Evolutionary conservation across 345 rosid species (phyloP).

Genomic region (Camelina sativa): DNA sequence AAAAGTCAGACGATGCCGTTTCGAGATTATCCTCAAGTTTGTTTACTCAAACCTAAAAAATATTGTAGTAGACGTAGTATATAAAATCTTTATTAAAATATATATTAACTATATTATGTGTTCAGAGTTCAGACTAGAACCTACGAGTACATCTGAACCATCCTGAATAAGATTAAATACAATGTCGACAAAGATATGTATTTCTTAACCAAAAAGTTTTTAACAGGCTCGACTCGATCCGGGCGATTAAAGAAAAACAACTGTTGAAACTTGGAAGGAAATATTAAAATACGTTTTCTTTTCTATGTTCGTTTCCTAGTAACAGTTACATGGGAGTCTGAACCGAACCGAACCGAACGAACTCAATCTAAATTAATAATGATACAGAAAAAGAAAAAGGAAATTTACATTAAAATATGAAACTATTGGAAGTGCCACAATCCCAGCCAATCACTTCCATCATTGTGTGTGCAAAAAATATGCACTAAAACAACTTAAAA

Average conservation of each 20-base stretch:
- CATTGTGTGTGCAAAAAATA: no score
- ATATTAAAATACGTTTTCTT: not conserved
- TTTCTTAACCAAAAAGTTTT: not conserved
- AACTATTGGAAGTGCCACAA: not conserved
- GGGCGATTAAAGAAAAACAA: not conserved
- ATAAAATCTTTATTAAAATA: not conserved
- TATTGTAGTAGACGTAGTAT: not conserved
- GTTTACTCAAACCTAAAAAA: not conserved
- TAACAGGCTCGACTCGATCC: not conserved
- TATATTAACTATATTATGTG: not conserved
- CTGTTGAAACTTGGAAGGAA: not conserved
- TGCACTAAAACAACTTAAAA: no score
- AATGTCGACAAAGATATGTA: not conserved
- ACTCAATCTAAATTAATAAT: not conserved
- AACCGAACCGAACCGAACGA: no score
- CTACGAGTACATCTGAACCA: constrained; percentile 23
- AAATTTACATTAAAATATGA: not conserved
- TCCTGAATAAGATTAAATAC: not conserved
- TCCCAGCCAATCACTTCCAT: not conserved
- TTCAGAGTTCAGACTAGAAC: constrained; percentile 37
- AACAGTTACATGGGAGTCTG: not conserved
- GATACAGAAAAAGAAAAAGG: not conserved
- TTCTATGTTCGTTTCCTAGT: no score
- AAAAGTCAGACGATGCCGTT: constrained; percentile 20
- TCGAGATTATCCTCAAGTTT: constrained; percentile 11